Conservation (phyloP, 495 filamentous ascomycete genomes). For the Neurospora cerealis region DNA sequence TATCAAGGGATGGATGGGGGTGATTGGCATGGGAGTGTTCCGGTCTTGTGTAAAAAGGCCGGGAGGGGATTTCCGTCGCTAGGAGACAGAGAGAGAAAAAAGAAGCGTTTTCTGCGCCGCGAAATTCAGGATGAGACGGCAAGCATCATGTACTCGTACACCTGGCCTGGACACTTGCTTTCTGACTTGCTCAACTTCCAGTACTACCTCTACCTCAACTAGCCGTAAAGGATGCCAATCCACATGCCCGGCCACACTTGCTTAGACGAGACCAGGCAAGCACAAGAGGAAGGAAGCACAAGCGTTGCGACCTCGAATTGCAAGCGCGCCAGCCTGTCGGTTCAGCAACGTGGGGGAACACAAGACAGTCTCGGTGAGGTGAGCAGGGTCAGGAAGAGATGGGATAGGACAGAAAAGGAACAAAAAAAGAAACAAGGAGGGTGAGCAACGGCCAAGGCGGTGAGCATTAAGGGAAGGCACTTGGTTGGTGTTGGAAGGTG, state of each 20-base stretch:
- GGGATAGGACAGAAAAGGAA: not conserved
- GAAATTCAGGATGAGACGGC: not conserved
- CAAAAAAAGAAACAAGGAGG: not conserved
- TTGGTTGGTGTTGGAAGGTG: not conserved
- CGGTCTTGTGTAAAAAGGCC: not conserved
- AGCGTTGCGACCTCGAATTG: not conserved
- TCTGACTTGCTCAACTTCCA: not conserved
- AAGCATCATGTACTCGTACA: not conserved
- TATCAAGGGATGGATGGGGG: constrained; percentile 7
- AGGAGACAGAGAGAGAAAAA: not conserved
- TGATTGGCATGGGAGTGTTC: not conserved
- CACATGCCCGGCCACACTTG: not conserved
- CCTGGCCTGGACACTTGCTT: not conserved
- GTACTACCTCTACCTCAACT: not conserved
- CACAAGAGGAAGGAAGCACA: not conserved
- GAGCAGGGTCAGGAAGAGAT: not conserved
- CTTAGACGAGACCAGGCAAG: not conserved
- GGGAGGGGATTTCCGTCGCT: not conserved
- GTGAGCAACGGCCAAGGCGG: not conserved
- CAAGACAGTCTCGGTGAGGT: not conserved
- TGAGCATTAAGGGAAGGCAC: not conserved
- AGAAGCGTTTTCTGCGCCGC: not conserved
- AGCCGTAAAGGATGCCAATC: not conserved
- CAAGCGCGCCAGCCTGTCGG: not conserved
- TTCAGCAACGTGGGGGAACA: constrained; percentile 1